These are phyloP conservation scores for Cladosporium oxysporum DNA, from an alignment of 2,329 filamentous ascomycete species.

Conservation along the genomic window DNA sequence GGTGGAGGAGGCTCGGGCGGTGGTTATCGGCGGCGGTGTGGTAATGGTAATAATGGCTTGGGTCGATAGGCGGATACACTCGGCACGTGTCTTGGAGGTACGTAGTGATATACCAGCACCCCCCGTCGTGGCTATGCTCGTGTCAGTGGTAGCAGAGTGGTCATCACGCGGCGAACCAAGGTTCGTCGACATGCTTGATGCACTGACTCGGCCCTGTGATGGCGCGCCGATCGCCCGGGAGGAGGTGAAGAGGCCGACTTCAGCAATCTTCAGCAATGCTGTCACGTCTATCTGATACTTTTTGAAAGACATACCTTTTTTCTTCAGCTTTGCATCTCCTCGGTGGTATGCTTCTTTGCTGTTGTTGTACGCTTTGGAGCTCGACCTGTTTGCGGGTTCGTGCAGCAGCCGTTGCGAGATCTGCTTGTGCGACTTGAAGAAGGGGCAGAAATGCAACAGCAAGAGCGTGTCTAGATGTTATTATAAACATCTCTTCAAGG, in stretches of 20 bases:
- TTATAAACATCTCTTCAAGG: background rate
- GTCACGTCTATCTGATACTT: background rate
- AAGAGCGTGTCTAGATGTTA: background rate
- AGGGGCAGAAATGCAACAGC: background rate
- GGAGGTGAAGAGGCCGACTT: conserved; percentile 4
- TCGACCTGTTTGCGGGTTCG: background rate
- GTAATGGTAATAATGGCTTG: background rate
- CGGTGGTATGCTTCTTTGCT: background rate
- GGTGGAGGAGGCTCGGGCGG: background rate
- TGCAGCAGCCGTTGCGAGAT: background rate
- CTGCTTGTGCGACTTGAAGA: background rate
- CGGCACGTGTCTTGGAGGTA: conserved; percentile 3
- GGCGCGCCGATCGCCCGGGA: conserved; percentile 11
- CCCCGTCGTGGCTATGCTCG: background rate
- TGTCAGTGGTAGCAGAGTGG: conserved; percentile 3
- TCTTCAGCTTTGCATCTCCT: background rate
- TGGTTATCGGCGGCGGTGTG: conserved; percentile 10
- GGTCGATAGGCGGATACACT: background rate
- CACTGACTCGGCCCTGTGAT: conserved; percentile 6
- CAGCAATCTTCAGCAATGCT: background rate
- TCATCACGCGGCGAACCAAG: conserved; percentile 14
- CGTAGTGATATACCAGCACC: background rate
- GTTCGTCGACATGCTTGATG: background rate
- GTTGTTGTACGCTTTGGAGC: background rate
- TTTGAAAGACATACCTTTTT: background rate